Base-by-base conservation (phyloP, 192 early-diverging fungal species). In the Lobosporangium transversale region DNA sequence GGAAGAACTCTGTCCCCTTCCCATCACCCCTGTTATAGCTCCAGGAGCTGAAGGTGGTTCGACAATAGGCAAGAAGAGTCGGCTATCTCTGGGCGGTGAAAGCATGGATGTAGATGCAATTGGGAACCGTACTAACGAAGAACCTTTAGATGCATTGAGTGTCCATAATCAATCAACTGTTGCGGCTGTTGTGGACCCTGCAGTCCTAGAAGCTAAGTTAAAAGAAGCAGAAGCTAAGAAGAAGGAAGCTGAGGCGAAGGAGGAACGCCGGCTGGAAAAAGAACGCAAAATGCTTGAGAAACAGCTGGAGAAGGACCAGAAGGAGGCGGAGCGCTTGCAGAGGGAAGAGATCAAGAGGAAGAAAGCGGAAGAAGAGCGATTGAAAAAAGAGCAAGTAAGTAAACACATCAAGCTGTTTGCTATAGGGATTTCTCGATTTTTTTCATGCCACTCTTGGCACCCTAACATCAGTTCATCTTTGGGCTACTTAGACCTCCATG, bases 291-390 rank as follows among this genome's bases (percentile, higher is more conserved):
- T 71, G 63, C 58, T 61, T 17, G 70, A 84, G 49, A 49, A 40
- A 32, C 60, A 59, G 53, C 43, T 56, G 0, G 81, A 78, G 56
- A 82, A 68, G 61, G 57, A 65, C 49, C 40, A 47, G 54, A 81
- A 66, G 30, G 81, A 83, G 55, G 82, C 80, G 21, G 81, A 76
- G 32, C 59, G 58, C 17, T 37, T 73, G 20, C 55, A 56, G 24
- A 70, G 61, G 20, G 81, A 81, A 18, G 80, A 85, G 47, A 79
- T 82, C 8, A 71, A 78, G 64, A 82, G 79, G 35, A 48, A 64
- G 21, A 81, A 83, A 23, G 80, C 86, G 24, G 69, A 83, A 40
- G 81, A 74, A 60, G 68, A 68, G 18, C 26, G 42, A 1, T n/a
- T 66, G 29, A 50, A 69, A 23, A 53, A 45, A 43, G 79, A 70